A percentile compares a stretch with the other conserved stretches of the same genome.
Conservation (phyloP, 306 rosid species). For the Chamaecrista fasciculata region DNA sequence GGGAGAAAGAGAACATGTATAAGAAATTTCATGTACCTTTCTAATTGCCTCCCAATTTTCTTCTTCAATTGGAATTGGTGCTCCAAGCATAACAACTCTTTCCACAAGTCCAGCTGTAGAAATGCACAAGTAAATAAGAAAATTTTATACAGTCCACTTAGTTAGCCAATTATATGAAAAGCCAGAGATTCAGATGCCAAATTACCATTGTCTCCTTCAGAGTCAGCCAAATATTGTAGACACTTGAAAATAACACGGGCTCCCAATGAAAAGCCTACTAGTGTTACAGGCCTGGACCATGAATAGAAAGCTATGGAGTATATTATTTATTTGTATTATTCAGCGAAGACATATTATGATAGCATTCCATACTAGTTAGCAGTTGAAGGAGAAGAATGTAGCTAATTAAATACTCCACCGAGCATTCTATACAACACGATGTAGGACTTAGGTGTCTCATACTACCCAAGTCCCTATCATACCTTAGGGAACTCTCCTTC, state of each 20-base stretch:
- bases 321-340: constrained; percentile 18
- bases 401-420: too few relatives aligned
- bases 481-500: too few relatives aligned
- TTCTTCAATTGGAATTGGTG: constrained; percentile 57
- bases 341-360: constrained; percentile 19
- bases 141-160: constrained; percentile 9
- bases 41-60: constrained; percentile 59
- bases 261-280: constrained; percentile 64
- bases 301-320: constrained; percentile 31
- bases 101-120: constrained; percentile 62
- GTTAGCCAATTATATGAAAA: constrained; percentile 23
- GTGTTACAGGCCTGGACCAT: constrained; percentile 70
- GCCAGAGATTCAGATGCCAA: constrained; percentile 3
- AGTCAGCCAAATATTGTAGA: constrained; percentile 50
- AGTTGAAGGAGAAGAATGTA: too few relatives aligned
- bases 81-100: constrained; percentile 69
- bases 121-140: neutral
- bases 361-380: too few relatives aligned
- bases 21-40: constrained; percentile 37
- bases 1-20: neutral
- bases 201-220: constrained; percentile 56
- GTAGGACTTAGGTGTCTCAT: too few relatives aligned
- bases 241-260: constrained; percentile 68
- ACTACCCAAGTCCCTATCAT: too few relatives aligned
- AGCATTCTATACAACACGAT: too few relatives aligned